These are phyloP conservation scores for Ceratobasidium sp. DNA, from an alignment of 1,284 basidiomycete genomes.

Conservation along the genomic window DNA sequence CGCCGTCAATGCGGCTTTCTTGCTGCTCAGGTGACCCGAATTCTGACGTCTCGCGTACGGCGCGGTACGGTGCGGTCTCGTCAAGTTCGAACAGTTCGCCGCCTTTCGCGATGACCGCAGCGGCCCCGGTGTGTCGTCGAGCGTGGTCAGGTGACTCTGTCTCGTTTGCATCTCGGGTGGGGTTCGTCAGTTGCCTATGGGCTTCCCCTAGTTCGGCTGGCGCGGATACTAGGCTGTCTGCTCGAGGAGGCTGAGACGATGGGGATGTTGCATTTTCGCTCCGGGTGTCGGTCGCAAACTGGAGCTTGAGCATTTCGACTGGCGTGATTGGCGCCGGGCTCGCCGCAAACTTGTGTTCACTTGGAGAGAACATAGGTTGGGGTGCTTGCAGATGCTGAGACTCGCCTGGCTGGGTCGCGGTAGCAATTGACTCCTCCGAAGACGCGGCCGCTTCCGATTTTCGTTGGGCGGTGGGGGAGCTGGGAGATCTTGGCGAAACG, in stretches of 20 bases:
- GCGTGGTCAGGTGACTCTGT: constrained; percentile 6
- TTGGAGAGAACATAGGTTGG: constrained; percentile 58
- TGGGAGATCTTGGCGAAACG: constrained; percentile 36
- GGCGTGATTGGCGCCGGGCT: constrained; percentile 55
- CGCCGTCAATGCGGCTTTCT: constrained; percentile 47
- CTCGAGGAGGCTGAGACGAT: constrained; percentile 3
- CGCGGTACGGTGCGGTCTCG: constrained; percentile 42
- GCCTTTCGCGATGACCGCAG: constrained; percentile 9
- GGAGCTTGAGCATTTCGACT: constrained; percentile 34
- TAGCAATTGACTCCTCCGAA: not conserved
- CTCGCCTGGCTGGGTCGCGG: constrained; percentile 15
- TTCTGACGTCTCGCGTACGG: constrained; percentile 20
- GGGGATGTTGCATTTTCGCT: not conserved
- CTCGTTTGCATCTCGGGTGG: constrained; percentile 3
- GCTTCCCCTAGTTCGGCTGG: constrained; percentile 63
- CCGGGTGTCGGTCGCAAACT: constrained; percentile 9
- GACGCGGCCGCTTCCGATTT: constrained; percentile 23
- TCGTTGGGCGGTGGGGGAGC: constrained; percentile 20
- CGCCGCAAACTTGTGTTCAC: constrained; percentile 57
- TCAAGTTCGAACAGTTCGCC: constrained; percentile 42
- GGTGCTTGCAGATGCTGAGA: not conserved
- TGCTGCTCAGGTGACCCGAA: constrained; percentile 27
- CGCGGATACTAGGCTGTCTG: constrained; percentile 58
- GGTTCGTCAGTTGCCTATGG: constrained; percentile 51
- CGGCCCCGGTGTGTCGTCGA: constrained; percentile 28